Conservation (phyloP, 208 protist genomes). For the Leishmania martiniquensis region DNA sequence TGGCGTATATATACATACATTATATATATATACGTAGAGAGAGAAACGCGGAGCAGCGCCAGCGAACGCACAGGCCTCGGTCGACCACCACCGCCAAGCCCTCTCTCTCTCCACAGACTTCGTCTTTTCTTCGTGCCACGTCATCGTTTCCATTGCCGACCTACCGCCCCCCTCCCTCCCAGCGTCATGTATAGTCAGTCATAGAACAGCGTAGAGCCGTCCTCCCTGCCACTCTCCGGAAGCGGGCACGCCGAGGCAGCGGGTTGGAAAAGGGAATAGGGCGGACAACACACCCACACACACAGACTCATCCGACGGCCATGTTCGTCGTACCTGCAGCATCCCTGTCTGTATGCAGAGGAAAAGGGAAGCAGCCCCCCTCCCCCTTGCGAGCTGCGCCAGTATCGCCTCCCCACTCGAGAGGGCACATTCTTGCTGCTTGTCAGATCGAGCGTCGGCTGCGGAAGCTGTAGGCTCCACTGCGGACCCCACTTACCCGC, state of each 20-base stretch:
- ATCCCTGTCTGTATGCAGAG: neutral
- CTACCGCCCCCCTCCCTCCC: neutral
- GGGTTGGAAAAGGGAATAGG: neutral
- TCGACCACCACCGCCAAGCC: too few relatives aligned
- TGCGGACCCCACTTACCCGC: neutral
- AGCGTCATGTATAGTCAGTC: neutral
- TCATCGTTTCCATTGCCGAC: neutral
- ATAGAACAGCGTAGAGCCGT: neutral
- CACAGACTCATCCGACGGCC: neutral
- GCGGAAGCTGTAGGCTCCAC: neutral
- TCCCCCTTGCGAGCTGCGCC: too few relatives aligned
- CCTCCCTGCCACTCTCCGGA: neutral
- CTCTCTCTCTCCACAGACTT: neutral
- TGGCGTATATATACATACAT: too few relatives aligned
- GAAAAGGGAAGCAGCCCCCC: too few relatives aligned
- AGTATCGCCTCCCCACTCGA: too few relatives aligned
- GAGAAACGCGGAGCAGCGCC: too few relatives aligned
- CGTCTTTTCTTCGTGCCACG: too few relatives aligned
- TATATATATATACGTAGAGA: too few relatives aligned
- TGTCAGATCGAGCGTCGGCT: neutral
- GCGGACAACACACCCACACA: neutral
- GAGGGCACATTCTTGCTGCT: too few relatives aligned
- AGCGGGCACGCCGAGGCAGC: too few relatives aligned
- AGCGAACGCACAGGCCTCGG: too few relatives aligned
- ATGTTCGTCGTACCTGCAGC: neutral